Evolutionary conservation across 257 asterid species (phyloP), one percentile per base, ranked within the genome.

Genomic region (Mentha longifolia): DNA sequence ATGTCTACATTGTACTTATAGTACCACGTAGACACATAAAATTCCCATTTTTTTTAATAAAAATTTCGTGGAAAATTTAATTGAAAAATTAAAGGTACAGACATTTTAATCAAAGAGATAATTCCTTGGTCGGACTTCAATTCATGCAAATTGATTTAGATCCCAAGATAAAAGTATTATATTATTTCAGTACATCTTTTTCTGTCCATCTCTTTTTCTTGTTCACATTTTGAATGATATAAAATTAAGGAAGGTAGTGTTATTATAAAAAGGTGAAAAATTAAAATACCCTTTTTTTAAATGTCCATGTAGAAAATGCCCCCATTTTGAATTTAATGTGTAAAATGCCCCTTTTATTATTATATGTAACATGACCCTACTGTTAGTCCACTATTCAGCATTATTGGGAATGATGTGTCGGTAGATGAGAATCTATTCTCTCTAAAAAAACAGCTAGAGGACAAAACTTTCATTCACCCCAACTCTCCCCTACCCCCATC

Each of bases 91-190:
- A 41, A 9, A 67, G 20, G 75, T 71, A 77, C 68, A 62, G 70
- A 67, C 59, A 73, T 73, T 61, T 69, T 68, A 51, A 76, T 78
- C 61, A 73, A 60, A 39, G 59, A 7, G 58, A 70, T 73, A 65
- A 76, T 79, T 70, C 75, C 68, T 57, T 66, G 69, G 82, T 73
- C 78, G 80, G 84, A 77, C 54, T 72, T 33, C 37, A 33, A 33
- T 33, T 79, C 65, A 68, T 73, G 76, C 35, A 76, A 70, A 37
- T 80, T 66, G 55, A 79, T 70, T 60, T 78, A 35, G 78, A 76
- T 76, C 77, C 81, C 85, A 41, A 72, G 43, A 70, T 14, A 54
- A 42, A 30, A 56, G 1, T 70, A 54, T 22, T 20, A 35, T 45
- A 16, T 8, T 55, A 68, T 55, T 65, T 39, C 49, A 57, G 70